A percentile compares a stretch with the other conserved stretches of the same genome.
These are phyloP conservation scores for Aspergillus mulundensis DNA, from an alignment of 495 filamentous ascomycete genomes.

Conservation along the genomic window DNA sequence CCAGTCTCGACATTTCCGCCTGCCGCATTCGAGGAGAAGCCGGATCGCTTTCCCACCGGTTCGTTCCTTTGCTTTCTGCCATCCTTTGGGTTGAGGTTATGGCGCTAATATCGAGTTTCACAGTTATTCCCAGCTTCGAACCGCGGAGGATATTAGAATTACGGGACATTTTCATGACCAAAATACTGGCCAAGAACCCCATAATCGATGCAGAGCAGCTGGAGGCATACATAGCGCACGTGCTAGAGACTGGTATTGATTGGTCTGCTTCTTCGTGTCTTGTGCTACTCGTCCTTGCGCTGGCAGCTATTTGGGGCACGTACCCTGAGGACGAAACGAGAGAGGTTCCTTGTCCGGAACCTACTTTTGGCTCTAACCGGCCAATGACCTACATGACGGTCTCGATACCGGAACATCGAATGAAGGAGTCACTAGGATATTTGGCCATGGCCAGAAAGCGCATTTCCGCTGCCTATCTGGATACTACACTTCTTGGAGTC, in stretches of 20 bases:
- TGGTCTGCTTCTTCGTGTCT: conserved; percentile 34
- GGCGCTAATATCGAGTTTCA: neutral
- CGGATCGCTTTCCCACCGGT: conserved; percentile 24
- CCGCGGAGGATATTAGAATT: conserved; percentile 25
- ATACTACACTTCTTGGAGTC: conserved; percentile 31
- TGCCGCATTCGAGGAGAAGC: conserved; percentile 25
- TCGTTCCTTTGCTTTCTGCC: neutral
- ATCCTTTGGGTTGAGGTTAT: no score
- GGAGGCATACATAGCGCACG: conserved; percentile 22
- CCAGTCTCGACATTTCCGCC: conserved; percentile 26
- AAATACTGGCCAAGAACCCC: conserved; percentile 29
- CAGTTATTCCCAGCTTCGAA: conserved; percentile 20
- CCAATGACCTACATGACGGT: conserved; percentile 22
- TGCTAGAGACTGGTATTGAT: conserved; percentile 28
- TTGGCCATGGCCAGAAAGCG: conserved; percentile 33
- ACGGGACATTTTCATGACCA: conserved; percentile 26
- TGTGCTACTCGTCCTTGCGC: conserved; percentile 32
- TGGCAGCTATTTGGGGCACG: conserved; percentile 34
- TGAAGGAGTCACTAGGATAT: conserved; percentile 26
- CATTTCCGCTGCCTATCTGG: conserved; percentile 29
- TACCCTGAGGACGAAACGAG: conserved; percentile 30
- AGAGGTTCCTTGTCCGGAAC: conserved; percentile 18
- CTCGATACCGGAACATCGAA: conserved; percentile 21
- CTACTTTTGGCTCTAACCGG: conserved; percentile 6
- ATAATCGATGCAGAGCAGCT: conserved; percentile 26